Evolutionary conservation across 352 stramenopile genomes (phyloP).

Genomic region (Phytopythium montanum): DNA sequence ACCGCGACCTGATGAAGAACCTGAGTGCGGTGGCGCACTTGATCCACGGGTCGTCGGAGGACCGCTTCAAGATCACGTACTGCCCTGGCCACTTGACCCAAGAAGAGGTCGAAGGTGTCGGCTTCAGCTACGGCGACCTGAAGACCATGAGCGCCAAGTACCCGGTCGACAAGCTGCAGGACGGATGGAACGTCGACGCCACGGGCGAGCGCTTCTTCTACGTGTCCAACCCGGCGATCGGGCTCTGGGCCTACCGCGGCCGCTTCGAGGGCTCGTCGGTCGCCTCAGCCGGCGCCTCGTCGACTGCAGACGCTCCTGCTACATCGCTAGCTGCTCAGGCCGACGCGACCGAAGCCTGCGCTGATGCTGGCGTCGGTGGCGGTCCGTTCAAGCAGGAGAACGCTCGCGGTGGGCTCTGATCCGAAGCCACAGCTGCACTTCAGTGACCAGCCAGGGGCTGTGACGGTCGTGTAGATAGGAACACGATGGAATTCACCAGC

Average conservation of each 20-base stretch:
- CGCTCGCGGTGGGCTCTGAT: neutral
- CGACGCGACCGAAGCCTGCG: constrained; percentile 47
- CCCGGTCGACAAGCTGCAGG: constrained; percentile 72
- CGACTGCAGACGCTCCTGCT: constrained; percentile 7
- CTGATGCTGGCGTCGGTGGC: constrained; percentile 70
- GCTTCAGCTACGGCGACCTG: constrained; percentile 90
- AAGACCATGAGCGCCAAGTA: constrained; percentile 84
- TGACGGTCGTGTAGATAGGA: neutral
- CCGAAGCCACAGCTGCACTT: neutral
- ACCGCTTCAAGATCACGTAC: constrained; percentile 97
- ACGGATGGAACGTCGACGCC: constrained; percentile 92
- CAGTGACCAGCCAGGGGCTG: neutral
- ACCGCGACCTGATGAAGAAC: constrained; percentile 94
- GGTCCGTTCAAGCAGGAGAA: constrained; percentile 57
- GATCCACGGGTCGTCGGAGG: constrained; percentile 96
- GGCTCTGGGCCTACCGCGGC: constrained; percentile 92
- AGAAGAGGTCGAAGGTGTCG: constrained; percentile 92
- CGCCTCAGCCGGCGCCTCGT: constrained; percentile 1
- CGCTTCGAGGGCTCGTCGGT: constrained; percentile 64
- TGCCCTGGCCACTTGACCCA: constrained; percentile 88
- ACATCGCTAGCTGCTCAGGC: constrained; percentile 28
- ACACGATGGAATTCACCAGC: neutral
- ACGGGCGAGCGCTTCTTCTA: constrained; percentile 93
- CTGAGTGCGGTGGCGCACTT: constrained; percentile 94
- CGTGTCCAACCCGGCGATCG: constrained; percentile 95